Percentiles rank a stretch among this genome's conserved stretches.
Evolutionary conservation across 129 eudicot species (phyloP).

Genomic region (Tanacetum coccineum): DNA sequence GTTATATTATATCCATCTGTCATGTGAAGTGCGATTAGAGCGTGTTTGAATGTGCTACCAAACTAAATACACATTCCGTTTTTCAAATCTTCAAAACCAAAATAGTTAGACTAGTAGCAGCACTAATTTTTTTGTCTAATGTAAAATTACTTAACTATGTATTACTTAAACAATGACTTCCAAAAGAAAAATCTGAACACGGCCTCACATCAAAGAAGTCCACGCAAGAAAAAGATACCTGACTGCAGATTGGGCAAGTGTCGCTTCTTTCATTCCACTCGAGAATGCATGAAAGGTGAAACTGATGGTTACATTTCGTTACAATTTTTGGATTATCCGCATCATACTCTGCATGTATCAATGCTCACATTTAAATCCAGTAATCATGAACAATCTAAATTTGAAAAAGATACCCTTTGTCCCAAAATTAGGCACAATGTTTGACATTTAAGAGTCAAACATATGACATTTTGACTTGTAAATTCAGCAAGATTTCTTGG

Average conservation of each 20-base stretch:
- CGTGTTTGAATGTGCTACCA: too few relatives aligned
- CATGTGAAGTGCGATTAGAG: too few relatives aligned
- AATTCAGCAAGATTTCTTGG: background rate
- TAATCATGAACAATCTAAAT: slow-evolving; percentile 1
- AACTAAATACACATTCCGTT: too few relatives aligned
- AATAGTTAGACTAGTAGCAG: too few relatives aligned
- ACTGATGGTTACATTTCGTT: slow-evolving; percentile 70
- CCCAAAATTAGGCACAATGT: background rate
- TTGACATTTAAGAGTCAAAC: slow-evolving; percentile 24
- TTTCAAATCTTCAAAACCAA: too few relatives aligned
- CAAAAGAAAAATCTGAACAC: background rate
- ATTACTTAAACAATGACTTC: too few relatives aligned
- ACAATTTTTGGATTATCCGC: slow-evolving; percentile 59
- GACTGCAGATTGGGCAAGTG: slow-evolving; percentile 72
- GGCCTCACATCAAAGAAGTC: too few relatives aligned
- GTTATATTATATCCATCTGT: background rate
- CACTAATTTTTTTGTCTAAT: too few relatives aligned
- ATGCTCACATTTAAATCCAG: background rate
- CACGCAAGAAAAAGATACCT: slow-evolving; percentile 37
- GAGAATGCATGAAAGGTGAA: slow-evolving; percentile 82
- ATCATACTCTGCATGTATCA: slow-evolving; percentile 58
- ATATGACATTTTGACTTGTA: slow-evolving; percentile 1
- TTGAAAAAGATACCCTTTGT: background rate
- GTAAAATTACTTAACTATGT: too few relatives aligned
- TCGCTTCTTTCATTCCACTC: slow-evolving; percentile 93